Conservation (phyloP, 768 basidiomycete species). For the Tylopilus cervinicoccineus region DNA sequence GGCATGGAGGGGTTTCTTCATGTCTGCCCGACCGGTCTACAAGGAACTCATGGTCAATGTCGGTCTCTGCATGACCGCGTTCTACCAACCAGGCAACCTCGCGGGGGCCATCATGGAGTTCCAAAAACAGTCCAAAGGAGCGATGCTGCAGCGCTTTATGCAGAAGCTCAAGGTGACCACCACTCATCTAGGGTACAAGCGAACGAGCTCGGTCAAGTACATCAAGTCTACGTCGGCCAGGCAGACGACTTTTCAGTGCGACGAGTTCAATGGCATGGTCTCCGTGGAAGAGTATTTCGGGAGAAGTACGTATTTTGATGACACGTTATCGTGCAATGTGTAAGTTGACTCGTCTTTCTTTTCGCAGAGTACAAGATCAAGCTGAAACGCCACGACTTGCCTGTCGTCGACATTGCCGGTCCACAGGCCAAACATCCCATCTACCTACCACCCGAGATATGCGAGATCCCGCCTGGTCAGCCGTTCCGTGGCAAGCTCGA, state of each 20-base stretch:
- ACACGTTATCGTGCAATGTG: not conserved
- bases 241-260: constrained; percentile 50
- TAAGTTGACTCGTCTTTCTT: constrained; percentile 4
- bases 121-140: constrained; percentile 35
- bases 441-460: constrained; percentile 67
- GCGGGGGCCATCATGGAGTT: constrained; percentile 55
- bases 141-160: constrained; percentile 43
- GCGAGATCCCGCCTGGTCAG: constrained; percentile 56
- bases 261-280: constrained; percentile 49
- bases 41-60: constrained; percentile 52
- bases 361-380: constrained; percentile 55
- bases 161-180: constrained; percentile 58
- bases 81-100: constrained; percentile 58
- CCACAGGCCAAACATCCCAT: constrained; percentile 25
- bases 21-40: constrained; percentile 46
- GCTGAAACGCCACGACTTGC: constrained; percentile 47
- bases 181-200: constrained; percentile 49
- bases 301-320: constrained; percentile 41
- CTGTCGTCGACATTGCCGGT: constrained; percentile 52
- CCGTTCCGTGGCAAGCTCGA: constrained; percentile 58
- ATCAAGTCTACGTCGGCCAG: constrained; percentile 40
- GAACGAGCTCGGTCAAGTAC: constrained; percentile 43
- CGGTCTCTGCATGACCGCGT: constrained; percentile 51
- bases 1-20: constrained; percentile 48
- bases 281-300: constrained; percentile 64